Conservation (phyloP, 306 rosid genomes). For the Cicer bijugum region DNA sequence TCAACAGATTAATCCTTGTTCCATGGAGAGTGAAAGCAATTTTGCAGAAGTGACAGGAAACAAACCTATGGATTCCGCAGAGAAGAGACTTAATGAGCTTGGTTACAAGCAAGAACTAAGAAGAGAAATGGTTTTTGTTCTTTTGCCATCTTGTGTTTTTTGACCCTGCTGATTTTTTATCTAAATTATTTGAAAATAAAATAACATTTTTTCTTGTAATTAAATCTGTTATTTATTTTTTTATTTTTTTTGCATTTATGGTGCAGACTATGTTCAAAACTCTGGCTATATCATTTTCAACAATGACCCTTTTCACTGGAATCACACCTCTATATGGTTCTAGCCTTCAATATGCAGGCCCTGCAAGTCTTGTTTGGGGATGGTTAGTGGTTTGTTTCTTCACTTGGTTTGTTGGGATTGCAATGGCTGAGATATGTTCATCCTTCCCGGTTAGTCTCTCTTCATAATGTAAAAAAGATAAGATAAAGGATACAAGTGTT, state of each 20-base stretch:
- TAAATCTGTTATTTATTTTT: background rate
- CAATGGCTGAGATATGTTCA: conserved; percentile 94
- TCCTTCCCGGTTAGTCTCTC: conserved; percentile 75
- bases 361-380: conserved; percentile 90
- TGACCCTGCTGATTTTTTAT: conserved; percentile 4
- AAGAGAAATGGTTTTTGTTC: conserved; percentile 68
- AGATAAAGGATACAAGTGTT: too few species aligned
- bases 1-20: conserved; percentile 14
- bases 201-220: background rate
- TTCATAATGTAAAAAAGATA: background rate
- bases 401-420: conserved; percentile 87
- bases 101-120: conserved; percentile 91
- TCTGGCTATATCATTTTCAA: conserved; percentile 85
- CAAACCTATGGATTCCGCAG: conserved; percentile 67
- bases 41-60: conserved; percentile 34
- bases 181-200: background rate
- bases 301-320: conserved; percentile 92
- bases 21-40: conserved; percentile 40
- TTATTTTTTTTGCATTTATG: background rate
- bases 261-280: conserved; percentile 88
- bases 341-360: conserved; percentile 82
- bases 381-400: conserved; percentile 86
- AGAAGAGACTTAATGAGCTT: conserved; percentile 79
- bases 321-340: conserved; percentile 91
- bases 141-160: background rate